A percentile compares a stretch with the other conserved stretches of the same genome.
Conservation (phyloP, 495 filamentous ascomycete genomes). For the Penicillium dipodomyicola region DNA sequence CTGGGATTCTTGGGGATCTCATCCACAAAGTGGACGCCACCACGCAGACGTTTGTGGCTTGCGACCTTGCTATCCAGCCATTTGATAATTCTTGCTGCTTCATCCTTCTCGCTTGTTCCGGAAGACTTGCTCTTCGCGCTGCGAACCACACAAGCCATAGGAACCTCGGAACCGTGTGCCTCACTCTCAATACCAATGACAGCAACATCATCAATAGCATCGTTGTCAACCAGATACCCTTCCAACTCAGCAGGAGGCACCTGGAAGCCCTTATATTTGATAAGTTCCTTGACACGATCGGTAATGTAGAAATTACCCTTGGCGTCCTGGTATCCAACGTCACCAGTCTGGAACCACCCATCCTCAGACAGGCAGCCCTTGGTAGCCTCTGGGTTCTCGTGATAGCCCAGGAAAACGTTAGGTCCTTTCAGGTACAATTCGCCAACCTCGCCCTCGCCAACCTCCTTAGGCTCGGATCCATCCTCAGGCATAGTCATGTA, state of each 20-base stretch:
- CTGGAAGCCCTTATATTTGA: slow-evolving; percentile 89
- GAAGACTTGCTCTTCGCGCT: slow-evolving; percentile 51
- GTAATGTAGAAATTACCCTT: slow-evolving; percentile 70
- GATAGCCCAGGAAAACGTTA: slow-evolving; percentile 72
- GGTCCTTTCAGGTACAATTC: slow-evolving; percentile 65
- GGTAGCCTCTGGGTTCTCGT: slow-evolving; percentile 69
- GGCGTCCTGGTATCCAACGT: slow-evolving; percentile 59
- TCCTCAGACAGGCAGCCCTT: slow-evolving; percentile 56
- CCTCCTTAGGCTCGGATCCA: slow-evolving; percentile 54
- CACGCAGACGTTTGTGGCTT: slow-evolving; percentile 73
- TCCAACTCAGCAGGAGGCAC: slow-evolving; percentile 87
- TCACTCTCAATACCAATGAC: slow-evolving; percentile 78
- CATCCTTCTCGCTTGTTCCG: slow-evolving; percentile 49
- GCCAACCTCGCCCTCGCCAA: slow-evolving; percentile 57
- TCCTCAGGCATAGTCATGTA: slow-evolving; percentile 61
- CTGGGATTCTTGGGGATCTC: slow-evolving; percentile 79
- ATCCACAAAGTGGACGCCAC: slow-evolving; percentile 80
- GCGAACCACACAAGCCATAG: slow-evolving; percentile 74
- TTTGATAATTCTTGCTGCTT: slow-evolving; percentile 57
- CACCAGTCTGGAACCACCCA: slow-evolving; percentile 65
- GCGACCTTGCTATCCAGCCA: slow-evolving; percentile 65
- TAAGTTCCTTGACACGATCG: slow-evolving; percentile 86
- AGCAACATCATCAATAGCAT: slow-evolving; percentile 75
- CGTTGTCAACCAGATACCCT: slow-evolving; percentile 68
- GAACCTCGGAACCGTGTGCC: slow-evolving; percentile 73